Base-by-base conservation (phyloP, 208 protist genomes). In the Porcisia hertigi region DNA sequence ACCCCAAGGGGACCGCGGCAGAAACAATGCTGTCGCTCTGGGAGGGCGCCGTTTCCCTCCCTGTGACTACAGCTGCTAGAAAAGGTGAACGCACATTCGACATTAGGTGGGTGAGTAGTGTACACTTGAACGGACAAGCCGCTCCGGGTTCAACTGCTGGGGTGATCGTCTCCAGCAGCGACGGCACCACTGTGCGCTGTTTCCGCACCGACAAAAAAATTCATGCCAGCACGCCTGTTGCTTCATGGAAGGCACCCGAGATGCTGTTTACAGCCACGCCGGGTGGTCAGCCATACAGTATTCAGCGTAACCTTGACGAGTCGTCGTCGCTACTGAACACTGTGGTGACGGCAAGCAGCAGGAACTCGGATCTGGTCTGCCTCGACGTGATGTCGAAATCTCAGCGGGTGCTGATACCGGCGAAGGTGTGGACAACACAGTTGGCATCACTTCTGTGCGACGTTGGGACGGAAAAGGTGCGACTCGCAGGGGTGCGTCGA, bases 381-480 rank as follows among this genome's bases (percentile, higher is more conserved):
- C 30, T 82, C 30, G 54, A 78, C 69, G n/a, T 78, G 23, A 43
- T 57, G 1, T 47, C 39, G 0, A 67, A 66, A 11, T 52, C 53
- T 59, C 75, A 75, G 60, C 72, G 69, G n/a, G 73, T 82, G 0
- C 34, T 82, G 16, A 25, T 82, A 30, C 71, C 71, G 23, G n/a
- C 73, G 2, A 53, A 63, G 3, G 53, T 36, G 69, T 73, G 78
- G 43, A 30, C 23, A 5, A 53, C 20, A 52, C 45, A 75, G 20
- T 12, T 73, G 73, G 60, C 36, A 8, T 18, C 58, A 16, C 12
- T 70, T 0, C 23, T 78, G 30, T 78, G 66, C 62, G 78, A 82
- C 62, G 62, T 66, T 39, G 78, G 73, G 58, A 71, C 57, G 3
- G 25, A 36, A 12, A 75, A 57, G 39, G 71, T 82, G 63, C 78